phyloP scores from a whole-genome alignment of 257 asterid species.

The Solanum bulbocastanum region DNA sequence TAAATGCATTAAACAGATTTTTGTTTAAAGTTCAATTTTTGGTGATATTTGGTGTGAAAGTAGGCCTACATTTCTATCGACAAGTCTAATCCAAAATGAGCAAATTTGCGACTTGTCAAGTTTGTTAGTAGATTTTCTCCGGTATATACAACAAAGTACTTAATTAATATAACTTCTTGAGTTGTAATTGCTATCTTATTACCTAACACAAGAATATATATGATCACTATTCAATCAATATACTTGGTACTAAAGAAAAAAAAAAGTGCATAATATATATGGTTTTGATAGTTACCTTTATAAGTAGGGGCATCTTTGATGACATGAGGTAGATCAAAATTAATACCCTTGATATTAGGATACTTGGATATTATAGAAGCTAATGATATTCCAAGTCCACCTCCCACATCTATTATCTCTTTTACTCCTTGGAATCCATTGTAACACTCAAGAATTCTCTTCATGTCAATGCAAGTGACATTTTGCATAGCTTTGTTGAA shows the following conservation, averaged over 20 bases:
- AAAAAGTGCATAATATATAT: neutral
- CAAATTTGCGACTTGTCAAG: neutral
- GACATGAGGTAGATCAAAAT: slow-evolving; percentile 3
- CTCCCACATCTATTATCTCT: slow-evolving; percentile 19
- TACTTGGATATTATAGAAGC: neutral
- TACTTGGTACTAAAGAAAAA: neutral
- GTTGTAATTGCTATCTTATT: neutral
- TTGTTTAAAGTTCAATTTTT: neutral
- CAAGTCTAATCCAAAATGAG: neutral
- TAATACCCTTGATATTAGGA: slow-evolving; percentile 1
- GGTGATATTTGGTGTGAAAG: no score
- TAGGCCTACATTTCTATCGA: neutral
- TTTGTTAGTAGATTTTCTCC: no score
- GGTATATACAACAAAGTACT: neutral
- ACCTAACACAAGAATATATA: neutral
- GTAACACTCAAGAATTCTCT: slow-evolving; percentile 7
- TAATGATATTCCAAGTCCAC: slow-evolving; percentile 8
- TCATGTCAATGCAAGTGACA: neutral
- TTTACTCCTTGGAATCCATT: slow-evolving; percentile 13
- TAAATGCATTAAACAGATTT: rapidly evolving
- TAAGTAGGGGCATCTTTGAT: neutral
- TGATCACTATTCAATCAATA: neutral
- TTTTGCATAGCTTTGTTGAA: slow-evolving; percentile 12
- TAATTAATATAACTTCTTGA: neutral
- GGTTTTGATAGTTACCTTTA: neutral